Evolutionary conservation across 2,329 filamentous ascomycete species (phyloP), one percentile per base, ranked within the genome.

Genomic region (Akanthomyces lecanii): DNA sequence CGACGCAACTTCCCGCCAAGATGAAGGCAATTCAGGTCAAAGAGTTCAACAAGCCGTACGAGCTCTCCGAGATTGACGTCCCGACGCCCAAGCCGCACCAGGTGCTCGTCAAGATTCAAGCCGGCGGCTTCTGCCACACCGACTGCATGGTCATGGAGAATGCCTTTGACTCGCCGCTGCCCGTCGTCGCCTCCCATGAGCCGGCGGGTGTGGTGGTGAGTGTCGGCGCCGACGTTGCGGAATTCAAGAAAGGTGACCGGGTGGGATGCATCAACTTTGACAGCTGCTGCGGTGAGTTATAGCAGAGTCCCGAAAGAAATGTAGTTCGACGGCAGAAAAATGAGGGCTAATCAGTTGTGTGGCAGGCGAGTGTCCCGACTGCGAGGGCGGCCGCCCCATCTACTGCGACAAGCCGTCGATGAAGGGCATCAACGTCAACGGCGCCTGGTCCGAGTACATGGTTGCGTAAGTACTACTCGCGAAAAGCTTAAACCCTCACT

Each of bases 231-330:
- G 52, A 55, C 36, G 60, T 62, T 3, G 25, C 42, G 10, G 51
- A 50, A 7, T 62, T 62, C 33, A 56, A 55, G 11, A 44, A 40
- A 7, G 60, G 60, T 10, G 60, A 62, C 36, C 11, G 52, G 3
- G 60, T 62, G 62, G 61, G 64, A 18, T 64, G 60, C 28, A 62
- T 66, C 63, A 66, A 64, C 18, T 66, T 65, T 59, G 65, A 64
- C 8, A 61, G 42, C 30, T 58, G 47, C 0, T 65, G 64, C 14
- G 64, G 64, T 65, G 36, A 60, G 62, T 33, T 21, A 21, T 21
- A 21, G 21, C 21, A 21, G 21, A 21, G 21, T 21, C 21, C 21
- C 21, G 21, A 21, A 21, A 21, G 1, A 21, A 21, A 21, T 21
- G 21, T 21, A 21, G 21, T 33, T 8, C 8, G 5, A 33, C 30